Conservation (phyloP, 108 stramenopile genomes). For the Skeletonema potamos region DNA sequence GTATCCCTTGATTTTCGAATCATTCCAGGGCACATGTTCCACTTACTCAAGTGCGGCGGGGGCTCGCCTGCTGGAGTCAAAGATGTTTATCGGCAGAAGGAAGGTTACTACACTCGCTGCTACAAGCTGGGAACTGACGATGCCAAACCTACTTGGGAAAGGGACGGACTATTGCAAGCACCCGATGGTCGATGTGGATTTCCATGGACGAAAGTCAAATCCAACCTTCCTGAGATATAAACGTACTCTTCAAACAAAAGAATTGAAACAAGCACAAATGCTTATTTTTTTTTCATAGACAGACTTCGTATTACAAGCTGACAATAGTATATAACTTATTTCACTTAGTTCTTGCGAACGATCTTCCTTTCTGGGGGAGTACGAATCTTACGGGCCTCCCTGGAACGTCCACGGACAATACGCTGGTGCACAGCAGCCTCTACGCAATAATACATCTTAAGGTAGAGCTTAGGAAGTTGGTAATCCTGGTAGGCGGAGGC, state of each 20-base stretch:
- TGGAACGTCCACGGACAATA: conserved; percentile 97
- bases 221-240: too few species aligned
- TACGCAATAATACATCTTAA: conserved; percentile 99
- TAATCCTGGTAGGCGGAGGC: conserved; percentile 99
- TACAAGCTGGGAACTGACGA: background rate
- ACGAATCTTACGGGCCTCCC: conserved; percentile 88
- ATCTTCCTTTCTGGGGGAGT: conserved; percentile 84
- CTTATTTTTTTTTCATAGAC: background rate
- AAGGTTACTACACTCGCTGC: conserved; percentile 55
- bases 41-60: conserved; percentile 47
- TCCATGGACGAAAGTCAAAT: conserved; percentile 50
- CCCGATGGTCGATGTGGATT: conserved; percentile 52
- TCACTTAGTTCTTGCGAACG: conserved; percentile 39
- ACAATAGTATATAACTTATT: conserved; percentile 8
- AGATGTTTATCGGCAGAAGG: conserved; percentile 44
- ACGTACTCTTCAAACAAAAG: background rate
- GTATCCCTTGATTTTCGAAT: conserved; percentile 69
- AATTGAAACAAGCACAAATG: background rate
- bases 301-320: background rate
- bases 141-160: conserved; percentile 6
- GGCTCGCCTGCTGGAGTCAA: conserved; percentile 27
- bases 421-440: conserved; percentile 99
- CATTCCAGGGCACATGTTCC: conserved; percentile 48
- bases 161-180: conserved; percentile 22
- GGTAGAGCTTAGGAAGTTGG: conserved; percentile 98